Evolutionary conservation across 73 alveolate species (phyloP).

Genomic region (Tetrahymena elliotti): DNA sequence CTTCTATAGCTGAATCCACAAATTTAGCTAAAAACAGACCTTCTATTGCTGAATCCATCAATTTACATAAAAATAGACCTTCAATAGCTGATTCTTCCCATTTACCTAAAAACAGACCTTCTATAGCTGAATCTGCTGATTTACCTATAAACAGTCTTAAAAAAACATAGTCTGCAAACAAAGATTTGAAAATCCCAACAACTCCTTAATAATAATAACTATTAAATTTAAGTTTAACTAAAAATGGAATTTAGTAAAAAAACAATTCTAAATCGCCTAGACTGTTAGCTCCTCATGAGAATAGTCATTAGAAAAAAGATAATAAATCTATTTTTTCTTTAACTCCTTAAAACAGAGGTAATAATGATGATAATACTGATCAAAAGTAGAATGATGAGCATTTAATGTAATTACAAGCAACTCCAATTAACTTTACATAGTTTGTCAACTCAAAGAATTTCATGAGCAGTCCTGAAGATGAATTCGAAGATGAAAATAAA

Average conservation of each 20-base stretch:
- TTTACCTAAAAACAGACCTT: no score
- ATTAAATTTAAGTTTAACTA: background rate
- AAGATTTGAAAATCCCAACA: no score
- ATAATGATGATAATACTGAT: background rate
- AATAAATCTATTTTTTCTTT: background rate
- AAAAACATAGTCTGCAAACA: no score
- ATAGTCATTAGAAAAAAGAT: background rate
- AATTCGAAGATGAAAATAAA: background rate
- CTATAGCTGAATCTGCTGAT: no score
- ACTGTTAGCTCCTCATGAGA: background rate
- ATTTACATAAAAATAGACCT: no score
- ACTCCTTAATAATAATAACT: background rate
- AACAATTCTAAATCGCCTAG: background rate
- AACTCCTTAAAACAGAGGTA: background rate
- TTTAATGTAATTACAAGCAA: background rate
- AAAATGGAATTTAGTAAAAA: no score
- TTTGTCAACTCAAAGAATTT: background rate
- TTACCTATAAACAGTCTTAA: no score
- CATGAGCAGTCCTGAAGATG: background rate
- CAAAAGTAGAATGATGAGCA: background rate
- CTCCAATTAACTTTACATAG: background rate
- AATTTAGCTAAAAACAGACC: no score
- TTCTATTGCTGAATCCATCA: no score
- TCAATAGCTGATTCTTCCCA: no score
- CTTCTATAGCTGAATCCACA: background rate